phyloP scores from a whole-genome alignment of 441 rosid species.

The Erodium texanum region DNA sequence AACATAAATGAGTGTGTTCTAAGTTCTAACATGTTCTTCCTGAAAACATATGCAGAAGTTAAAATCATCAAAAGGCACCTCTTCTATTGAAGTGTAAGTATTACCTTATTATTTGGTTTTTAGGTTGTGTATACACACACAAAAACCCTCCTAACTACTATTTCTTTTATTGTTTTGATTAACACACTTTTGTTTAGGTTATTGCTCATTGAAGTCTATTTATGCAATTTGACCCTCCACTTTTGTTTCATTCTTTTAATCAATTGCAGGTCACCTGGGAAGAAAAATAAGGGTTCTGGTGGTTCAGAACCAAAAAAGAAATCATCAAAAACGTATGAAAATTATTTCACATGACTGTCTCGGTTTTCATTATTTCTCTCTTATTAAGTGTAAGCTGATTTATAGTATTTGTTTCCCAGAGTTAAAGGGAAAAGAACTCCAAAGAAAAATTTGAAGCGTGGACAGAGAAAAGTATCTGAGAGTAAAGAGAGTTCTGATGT shows the following conservation, averaged over 20 bases:
- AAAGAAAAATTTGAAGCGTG: slow-evolving; percentile 44
- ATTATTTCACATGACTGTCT: slow-evolving; percentile 13
- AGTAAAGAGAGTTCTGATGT: slow-evolving; percentile 26
- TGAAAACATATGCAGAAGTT: slow-evolving; percentile 46
- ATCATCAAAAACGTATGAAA: slow-evolving; percentile 46
- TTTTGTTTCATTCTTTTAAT: slow-evolving; percentile 9
- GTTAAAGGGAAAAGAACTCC: slow-evolving; percentile 81
- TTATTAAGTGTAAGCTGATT: slow-evolving; percentile 15
- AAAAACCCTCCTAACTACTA: too few relatives aligned
- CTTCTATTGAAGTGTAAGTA: slow-evolving; percentile 46
- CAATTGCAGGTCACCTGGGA: slow-evolving; percentile 43
- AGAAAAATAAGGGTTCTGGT: slow-evolving; percentile 39
- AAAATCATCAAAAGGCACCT: slow-evolving; percentile 30
- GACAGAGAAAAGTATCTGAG: slow-evolving; percentile 27
- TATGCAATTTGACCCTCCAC: neutral
- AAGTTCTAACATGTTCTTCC: slow-evolving; percentile 21
- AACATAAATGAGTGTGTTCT: slow-evolving; percentile 11
- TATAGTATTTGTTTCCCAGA: slow-evolving; percentile 26
- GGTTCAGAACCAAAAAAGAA: slow-evolving; percentile 34
- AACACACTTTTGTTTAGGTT: too few relatives aligned
- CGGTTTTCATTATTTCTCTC: slow-evolving; percentile 4
- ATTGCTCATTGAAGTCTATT: neutral
- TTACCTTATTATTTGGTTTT: slow-evolving; percentile 13
- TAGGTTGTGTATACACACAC: neutral
- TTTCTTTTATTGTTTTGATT: too few relatives aligned